Evolutionary conservation across 176 grass and related monocot genomes (phyloP).

Genomic region (Triticum urartu): DNA sequence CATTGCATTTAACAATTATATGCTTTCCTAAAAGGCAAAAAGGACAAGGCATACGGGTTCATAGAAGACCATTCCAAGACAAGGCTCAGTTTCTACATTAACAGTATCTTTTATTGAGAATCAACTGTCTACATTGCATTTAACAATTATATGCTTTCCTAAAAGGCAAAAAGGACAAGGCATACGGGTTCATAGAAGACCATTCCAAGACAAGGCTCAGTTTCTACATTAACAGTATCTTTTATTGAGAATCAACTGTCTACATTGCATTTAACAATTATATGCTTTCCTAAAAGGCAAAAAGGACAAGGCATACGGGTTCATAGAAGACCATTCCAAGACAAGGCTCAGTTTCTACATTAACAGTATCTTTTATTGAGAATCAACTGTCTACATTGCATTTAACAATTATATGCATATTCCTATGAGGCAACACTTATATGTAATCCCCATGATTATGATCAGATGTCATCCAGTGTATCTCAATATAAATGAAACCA

Average conservation of each 20-base stretch:
- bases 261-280: not conserved
- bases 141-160: not conserved
- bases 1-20: not conserved
- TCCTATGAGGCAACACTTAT: not conserved
- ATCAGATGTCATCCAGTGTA: not conserved
- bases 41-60: not conserved
- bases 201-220: not conserved
- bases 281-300: no score
- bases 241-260: not conserved
- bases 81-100: not conserved
- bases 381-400: no score
- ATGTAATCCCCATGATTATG: not conserved
- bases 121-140: not conserved
- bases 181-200: not conserved
- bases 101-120: not conserved
- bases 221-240: not conserved
- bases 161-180: constrained; percentile 10
- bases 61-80: not conserved
- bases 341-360: no score
- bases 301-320: no score
- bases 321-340: no score
- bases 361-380: no score
- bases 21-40: no score
- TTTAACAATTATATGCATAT: constrained; percentile 11
- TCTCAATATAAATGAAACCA: not conserved